These are phyloP conservation scores for Phytophthora macrochlamydospora DNA, from an alignment of 352 stramenopile species.

Conservation along the genomic window DNA sequence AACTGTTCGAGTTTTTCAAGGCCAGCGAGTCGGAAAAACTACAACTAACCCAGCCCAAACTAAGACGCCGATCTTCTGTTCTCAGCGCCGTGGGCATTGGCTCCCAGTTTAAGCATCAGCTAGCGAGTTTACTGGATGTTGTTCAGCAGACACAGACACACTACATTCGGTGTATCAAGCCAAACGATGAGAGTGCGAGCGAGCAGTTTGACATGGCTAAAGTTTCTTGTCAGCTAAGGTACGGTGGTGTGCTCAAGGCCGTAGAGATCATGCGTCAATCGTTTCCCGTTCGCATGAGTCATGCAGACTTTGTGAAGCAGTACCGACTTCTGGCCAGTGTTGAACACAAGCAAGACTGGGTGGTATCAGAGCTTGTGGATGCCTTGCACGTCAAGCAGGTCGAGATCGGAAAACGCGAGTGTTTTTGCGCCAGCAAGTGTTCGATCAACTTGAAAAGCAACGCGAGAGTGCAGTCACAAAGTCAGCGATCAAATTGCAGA, in stretches of 20 bases:
- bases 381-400: slow-evolving; percentile 43
- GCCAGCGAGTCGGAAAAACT: slow-evolving; percentile 47
- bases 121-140: slow-evolving; percentile 91
- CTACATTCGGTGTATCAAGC: slow-evolving; percentile 99
- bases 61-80: slow-evolving; percentile 69
- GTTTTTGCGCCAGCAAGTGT: slow-evolving; percentile 68
- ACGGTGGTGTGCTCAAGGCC: slow-evolving; percentile 85
- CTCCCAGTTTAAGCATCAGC: slow-evolving; percentile 93
- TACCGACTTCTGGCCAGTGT: slow-evolving; percentile 40
- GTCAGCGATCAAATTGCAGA: slow-evolving; percentile 52
- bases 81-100: slow-evolving; percentile 81
- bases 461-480: slow-evolving; percentile 39
- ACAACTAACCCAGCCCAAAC: slow-evolving; percentile 39
- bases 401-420: slow-evolving; percentile 75
- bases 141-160: slow-evolving; percentile 96
- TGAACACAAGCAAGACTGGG: slow-evolving; percentile 19
- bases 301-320: slow-evolving; percentile 66
- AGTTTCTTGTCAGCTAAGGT: slow-evolving; percentile 79
- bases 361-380: slow-evolving; percentile 38
- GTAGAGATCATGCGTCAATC: slow-evolving; percentile 87
- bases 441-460: slow-evolving; percentile 64
- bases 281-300: slow-evolving; percentile 80
- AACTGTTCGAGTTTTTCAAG: slow-evolving; percentile 80
- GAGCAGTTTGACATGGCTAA: slow-evolving; percentile 89
- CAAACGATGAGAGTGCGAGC: slow-evolving; percentile 94